Conservation (phyloP, 257 asterid species). For the Paulownia fortunei region DNA sequence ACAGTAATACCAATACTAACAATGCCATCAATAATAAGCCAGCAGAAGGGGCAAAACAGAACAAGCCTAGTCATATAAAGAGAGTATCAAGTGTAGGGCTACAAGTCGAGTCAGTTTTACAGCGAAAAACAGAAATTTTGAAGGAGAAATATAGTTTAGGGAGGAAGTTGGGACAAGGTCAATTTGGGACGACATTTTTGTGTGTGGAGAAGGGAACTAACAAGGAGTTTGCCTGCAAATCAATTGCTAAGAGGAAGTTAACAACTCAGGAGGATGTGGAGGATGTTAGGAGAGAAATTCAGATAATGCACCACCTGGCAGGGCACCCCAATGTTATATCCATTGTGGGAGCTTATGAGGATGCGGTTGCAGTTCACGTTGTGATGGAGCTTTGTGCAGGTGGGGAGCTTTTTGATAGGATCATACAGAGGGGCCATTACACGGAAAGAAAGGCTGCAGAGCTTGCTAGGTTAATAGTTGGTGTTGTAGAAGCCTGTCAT, state of each 20-base stretch:
- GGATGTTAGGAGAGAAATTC: constrained; percentile 91
- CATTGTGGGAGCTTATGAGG: constrained; percentile 88
- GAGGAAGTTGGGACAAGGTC: constrained; percentile 85
- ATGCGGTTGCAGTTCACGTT: constrained; percentile 80
- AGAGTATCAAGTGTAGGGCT: constrained; percentile 75
- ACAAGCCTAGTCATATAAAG: constrained; percentile 54
- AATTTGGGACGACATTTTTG: constrained; percentile 77
- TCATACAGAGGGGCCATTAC: constrained; percentile 81
- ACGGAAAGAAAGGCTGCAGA: constrained; percentile 82
- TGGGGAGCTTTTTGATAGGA: constrained; percentile 95
- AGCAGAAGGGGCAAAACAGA: constrained; percentile 32
- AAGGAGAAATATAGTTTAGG: constrained; percentile 74
- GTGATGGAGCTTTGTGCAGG: constrained; percentile 94
- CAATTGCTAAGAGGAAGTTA: constrained; percentile 82
- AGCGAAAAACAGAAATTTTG: constrained; percentile 67
- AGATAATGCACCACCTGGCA: constrained; percentile 90
- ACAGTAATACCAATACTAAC: neutral
- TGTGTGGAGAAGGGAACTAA: constrained; percentile 67
- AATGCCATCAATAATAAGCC: constrained; percentile 36
- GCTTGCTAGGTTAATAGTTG: constrained; percentile 74
- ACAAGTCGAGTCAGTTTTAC: constrained; percentile 72
- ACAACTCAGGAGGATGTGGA: constrained; percentile 78
- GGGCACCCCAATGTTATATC: constrained; percentile 78
- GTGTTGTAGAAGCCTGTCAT: constrained; percentile 82
- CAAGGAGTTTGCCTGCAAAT: constrained; percentile 76